These are phyloP conservation scores for Colletotrichum ledebouriae DNA, from an alignment of 2,329 filamentous ascomycete species.

Conservation along the genomic window DNA sequence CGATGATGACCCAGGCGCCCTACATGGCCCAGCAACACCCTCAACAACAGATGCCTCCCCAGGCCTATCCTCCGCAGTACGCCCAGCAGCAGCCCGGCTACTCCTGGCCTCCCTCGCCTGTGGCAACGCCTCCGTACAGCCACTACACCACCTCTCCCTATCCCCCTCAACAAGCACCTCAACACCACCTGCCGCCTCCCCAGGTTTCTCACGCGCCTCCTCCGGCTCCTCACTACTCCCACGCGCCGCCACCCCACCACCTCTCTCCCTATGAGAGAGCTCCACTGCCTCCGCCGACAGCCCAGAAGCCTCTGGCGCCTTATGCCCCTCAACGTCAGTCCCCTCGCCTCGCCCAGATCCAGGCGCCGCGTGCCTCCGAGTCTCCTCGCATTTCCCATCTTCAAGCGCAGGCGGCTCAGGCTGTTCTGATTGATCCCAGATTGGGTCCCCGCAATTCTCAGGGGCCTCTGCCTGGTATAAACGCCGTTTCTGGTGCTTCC, in stretches of 20 bases:
- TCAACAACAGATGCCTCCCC: conserved; percentile 55
- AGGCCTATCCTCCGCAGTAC: conserved; percentile 57
- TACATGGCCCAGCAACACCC: conserved; percentile 47
- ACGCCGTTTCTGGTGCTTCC: conserved; percentile 45
- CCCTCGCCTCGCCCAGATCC: conserved; percentile 45
- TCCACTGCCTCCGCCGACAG: conserved; percentile 54
- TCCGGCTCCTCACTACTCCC: conserved; percentile 50
- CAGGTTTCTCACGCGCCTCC: conserved; percentile 46
- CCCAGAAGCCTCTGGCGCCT: conserved; percentile 48
- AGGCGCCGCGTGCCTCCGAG: conserved; percentile 47
- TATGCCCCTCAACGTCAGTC: conserved; percentile 53
- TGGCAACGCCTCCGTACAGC: conserved; percentile 66
- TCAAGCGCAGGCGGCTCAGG: conserved; percentile 58
- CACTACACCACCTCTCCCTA: conserved; percentile 59
- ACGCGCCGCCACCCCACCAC: conserved; percentile 42
- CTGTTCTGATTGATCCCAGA: conserved; percentile 56
- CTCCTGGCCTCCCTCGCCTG: conserved; percentile 69
- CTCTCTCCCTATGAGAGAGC: conserved; percentile 51
- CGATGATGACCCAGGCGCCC: conserved; percentile 66
- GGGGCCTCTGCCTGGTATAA: conserved; percentile 56
- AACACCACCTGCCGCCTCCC: conserved; percentile 43
- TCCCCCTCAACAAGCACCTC: conserved; percentile 47
- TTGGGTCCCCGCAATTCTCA: conserved; percentile 55
- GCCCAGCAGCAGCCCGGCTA: conserved; percentile 57
- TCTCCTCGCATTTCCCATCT: conserved; percentile 61